Evolutionary conservation across 2,329 filamentous ascomycete species (phyloP), one percentile per base, ranked within the genome.

Genomic region (Metarhizium album): DNA sequence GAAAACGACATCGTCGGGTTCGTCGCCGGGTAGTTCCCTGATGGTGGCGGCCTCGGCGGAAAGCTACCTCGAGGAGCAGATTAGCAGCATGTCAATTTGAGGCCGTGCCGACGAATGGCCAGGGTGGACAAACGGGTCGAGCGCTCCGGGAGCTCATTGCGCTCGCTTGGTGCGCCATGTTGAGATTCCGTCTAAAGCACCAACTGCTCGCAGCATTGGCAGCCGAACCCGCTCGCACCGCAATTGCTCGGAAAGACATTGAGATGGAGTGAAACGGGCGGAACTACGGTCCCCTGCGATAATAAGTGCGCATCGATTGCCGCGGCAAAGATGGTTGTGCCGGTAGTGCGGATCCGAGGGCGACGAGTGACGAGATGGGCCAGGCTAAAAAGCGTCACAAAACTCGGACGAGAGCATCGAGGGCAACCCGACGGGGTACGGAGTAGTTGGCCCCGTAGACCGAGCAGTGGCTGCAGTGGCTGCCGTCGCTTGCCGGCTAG

Each of bases 1-100:
- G 77, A 98, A 98, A 54, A 95, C 75, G 58, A 98, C 93, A 79
- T 98, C 93, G 65, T 95, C 84, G 55, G 84, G 75, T 49, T 90
- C 83, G 68, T 96, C 89, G 52, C 72, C 78, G 23, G 77, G 74
- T 49, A 79, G 73, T 59, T 85, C 78, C 62, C 75, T 79, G 58
- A 74, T 71, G 14, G 60, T 52, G 18, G 57, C 55, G 38, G 67
- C 67, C 45, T 67, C 64, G 29, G 57, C 59, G 37, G 67, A 69
- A 18, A 69, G 56, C 68, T 70, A 42, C 6, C n/a, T n/a, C 3
- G 13, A 43, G 22, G 3, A 23, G 20, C 24, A 22, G 20, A 24
- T 43, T 43, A 43, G 40, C 18, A 23, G 24, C 6, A 24, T 5
- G 20, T 57, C 59, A 1, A 45, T 31, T 46, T 55, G 38, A 42